phyloP scores from a whole-genome alignment of 257 asterid genomes.

The Solanum virginianum region DNA sequence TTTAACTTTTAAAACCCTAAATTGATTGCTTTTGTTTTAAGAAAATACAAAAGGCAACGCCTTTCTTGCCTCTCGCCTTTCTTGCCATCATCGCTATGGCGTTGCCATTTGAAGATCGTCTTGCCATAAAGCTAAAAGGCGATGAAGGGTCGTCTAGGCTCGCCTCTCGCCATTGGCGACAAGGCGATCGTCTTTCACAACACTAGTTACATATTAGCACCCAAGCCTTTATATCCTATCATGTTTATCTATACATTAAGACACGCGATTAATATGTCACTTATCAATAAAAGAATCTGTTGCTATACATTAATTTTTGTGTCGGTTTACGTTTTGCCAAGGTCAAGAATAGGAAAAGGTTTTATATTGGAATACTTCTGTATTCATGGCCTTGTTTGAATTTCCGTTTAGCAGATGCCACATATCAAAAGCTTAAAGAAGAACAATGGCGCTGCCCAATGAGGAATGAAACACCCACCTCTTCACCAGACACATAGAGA shows the following conservation, averaged over 20 bases:
- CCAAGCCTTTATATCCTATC: background rate
- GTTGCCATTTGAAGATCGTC: too few relatives aligned
- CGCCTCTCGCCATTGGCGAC: too few relatives aligned
- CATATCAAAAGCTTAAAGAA: background rate
- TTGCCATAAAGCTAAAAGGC: too few relatives aligned
- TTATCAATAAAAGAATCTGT: background rate
- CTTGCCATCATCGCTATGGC: too few relatives aligned
- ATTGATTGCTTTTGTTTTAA: too few relatives aligned
- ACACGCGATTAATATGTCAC: background rate
- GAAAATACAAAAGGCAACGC: too few relatives aligned
- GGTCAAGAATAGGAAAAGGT: background rate
- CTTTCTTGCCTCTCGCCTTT: too few relatives aligned
- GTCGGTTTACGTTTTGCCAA: background rate
- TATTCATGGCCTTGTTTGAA: background rate
- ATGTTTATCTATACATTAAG: background rate
- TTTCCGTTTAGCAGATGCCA: background rate
- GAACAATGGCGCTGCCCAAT: background rate
- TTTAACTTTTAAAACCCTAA: too few relatives aligned
- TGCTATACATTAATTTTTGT: background rate
- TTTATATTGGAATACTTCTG: background rate
- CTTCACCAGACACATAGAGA: slow-evolving; percentile 96
- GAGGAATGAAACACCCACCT: slow-evolving; percentile 29
- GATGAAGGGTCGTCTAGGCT: too few relatives aligned
- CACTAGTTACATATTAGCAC: background rate
- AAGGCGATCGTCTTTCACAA: too few relatives aligned